These are phyloP conservation scores for Raddia distichophylla DNA, from an alignment of 176 grass and related monocot genomes.

Conservation along the genomic window DNA sequence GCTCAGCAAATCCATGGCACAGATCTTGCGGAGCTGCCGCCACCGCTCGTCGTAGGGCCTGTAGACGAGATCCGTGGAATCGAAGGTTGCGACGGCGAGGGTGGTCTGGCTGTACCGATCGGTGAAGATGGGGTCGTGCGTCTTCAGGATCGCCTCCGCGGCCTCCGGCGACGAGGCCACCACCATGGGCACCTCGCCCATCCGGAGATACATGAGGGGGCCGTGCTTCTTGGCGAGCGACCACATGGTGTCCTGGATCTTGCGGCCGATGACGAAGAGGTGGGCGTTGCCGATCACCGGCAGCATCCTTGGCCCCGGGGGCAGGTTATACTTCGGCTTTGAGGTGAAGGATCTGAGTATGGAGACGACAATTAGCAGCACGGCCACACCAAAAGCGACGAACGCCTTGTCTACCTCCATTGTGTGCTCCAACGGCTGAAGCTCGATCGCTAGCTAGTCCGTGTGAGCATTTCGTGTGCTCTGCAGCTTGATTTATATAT, in stretches of 20 bases:
- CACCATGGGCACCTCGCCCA: constrained; percentile 35
- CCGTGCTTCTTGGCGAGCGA: constrained; percentile 7
- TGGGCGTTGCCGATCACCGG: constrained; percentile 34
- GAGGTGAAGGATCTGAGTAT: neutral
- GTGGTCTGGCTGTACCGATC: neutral
- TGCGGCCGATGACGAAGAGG: neutral
- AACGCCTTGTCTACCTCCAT: no score
- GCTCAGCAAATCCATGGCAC: constrained; percentile 36
- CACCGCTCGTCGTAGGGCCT: constrained; percentile 57
- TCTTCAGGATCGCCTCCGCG: neutral
- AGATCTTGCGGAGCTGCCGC: constrained; percentile 62
- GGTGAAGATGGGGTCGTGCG: constrained; percentile 17
- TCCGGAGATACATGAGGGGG: neutral
- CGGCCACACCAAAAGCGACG: no score
- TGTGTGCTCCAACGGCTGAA: no score
- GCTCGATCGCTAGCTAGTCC: no score
- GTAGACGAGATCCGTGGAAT: constrained; percentile 37
- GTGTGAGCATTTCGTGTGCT: no score
- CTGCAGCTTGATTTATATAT: no score
- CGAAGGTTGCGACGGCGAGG: neutral
- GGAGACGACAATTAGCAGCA: neutral
- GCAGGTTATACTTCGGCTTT: neutral
- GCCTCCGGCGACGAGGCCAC: constrained; percentile 35
- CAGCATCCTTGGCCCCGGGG: constrained; percentile 22
- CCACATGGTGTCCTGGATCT: neutral